These are phyloP conservation scores for Termitomyces sp. DNA, from an alignment of 1,284 basidiomycete genomes.

Conservation along the genomic window DNA sequence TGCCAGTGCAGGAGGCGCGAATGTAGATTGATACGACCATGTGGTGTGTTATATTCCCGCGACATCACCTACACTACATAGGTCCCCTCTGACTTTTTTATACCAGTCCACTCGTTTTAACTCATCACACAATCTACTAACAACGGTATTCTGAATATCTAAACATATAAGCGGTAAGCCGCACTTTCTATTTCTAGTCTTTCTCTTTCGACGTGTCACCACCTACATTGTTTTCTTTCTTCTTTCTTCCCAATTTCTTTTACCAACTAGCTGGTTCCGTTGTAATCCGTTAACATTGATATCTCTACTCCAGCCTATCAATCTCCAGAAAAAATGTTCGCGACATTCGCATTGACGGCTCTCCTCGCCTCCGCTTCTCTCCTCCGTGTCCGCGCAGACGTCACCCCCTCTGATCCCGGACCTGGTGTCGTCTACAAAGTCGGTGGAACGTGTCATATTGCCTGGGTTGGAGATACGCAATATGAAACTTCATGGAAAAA, in stretches of 20 bases:
- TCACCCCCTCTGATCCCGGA: slow-evolving; percentile 47
- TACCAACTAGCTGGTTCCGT: slow-evolving; percentile 13
- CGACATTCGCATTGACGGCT: slow-evolving; percentile 33
- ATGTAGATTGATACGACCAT: slow-evolving; percentile 1
- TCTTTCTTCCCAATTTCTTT: neutral
- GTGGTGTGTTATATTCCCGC: slow-evolving; percentile 10
- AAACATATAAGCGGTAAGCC: slow-evolving; percentile 6
- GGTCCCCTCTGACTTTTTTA: slow-evolving; percentile 4
- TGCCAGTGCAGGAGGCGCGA: neutral
- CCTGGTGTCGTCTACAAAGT: slow-evolving; percentile 53
- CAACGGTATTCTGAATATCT: neutral
- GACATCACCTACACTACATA: neutral
- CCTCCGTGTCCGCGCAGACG: slow-evolving; percentile 39
- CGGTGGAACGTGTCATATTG: slow-evolving; percentile 49
- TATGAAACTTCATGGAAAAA: slow-evolving; percentile 53
- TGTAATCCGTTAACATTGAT: neutral
- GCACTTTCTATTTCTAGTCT: neutral
- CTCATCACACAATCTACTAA: neutral
- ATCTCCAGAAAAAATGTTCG: slow-evolving; percentile 33
- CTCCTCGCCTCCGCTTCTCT: slow-evolving; percentile 34
- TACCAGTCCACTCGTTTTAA: slow-evolving; percentile 15
- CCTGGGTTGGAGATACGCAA: slow-evolving; percentile 48
- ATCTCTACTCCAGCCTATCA: slow-evolving; percentile 2
- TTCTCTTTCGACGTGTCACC: slow-evolving; percentile 5
- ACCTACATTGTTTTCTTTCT: neutral